phyloP scores from a whole-genome alignment of 768 basidiomycete genomes.

The Polyporus arcularius region DNA sequence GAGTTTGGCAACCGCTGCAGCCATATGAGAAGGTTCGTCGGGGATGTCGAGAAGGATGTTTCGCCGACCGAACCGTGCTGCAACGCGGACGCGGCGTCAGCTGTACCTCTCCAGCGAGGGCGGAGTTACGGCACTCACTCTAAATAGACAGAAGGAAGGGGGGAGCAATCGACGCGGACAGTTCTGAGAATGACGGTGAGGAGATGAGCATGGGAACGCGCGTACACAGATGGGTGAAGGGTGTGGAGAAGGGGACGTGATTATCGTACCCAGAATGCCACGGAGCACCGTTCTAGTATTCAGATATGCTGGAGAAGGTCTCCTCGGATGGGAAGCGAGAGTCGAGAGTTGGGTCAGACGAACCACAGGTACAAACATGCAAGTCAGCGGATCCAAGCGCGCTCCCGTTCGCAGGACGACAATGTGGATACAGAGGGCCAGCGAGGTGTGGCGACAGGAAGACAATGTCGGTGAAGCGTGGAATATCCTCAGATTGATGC shows the following conservation, averaged over 20 bases:
- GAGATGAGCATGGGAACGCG: slow-evolving; percentile 20
- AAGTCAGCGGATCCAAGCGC: slow-evolving; percentile 18
- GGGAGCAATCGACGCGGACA: slow-evolving; percentile 6
- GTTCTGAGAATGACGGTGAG: slow-evolving; percentile 10
- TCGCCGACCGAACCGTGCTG: slow-evolving; percentile 14
- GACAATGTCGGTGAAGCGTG: slow-evolving; percentile 2
- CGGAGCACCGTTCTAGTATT: slow-evolving; percentile 14
- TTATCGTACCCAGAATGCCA: slow-evolving; percentile 21
- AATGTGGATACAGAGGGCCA: slow-evolving; percentile 6
- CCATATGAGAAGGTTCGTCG: slow-evolving; percentile 38
- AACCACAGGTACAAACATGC: slow-evolving; percentile 19
- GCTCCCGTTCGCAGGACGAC: slow-evolving; percentile 11
- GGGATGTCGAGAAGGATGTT: slow-evolving; percentile 11
- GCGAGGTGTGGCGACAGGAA: slow-evolving; percentile 4
- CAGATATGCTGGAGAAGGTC: slow-evolving; percentile 13
- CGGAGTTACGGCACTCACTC: slow-evolving; percentile 12
- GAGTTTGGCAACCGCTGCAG: slow-evolving; percentile 42
- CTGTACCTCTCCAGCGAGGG: not conserved
- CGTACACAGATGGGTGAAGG: slow-evolving; percentile 3
- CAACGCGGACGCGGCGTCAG: slow-evolving; percentile 3
- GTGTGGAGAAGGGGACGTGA: slow-evolving; percentile 11
- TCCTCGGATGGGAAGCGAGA: slow-evolving; percentile 15
- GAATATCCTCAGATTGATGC: slow-evolving; percentile 8
- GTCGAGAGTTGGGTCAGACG: slow-evolving; percentile 15
- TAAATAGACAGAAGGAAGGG: slow-evolving; percentile 9